phyloP scores from a whole-genome alignment of 495 filamentous ascomycete genomes.

The Parathielavia hyrcaniae region DNA sequence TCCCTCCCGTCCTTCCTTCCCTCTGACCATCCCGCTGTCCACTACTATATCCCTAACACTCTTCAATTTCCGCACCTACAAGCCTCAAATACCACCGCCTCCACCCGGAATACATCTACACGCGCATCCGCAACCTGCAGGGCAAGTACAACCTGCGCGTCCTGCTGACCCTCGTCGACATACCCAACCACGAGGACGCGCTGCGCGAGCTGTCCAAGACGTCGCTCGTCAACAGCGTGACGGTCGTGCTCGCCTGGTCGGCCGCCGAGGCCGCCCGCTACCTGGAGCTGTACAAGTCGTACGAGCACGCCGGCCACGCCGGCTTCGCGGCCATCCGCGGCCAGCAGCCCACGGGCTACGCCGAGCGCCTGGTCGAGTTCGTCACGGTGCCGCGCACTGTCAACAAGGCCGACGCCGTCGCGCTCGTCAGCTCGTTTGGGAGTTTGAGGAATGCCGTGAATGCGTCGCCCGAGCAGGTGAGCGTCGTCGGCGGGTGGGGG shows the following conservation, averaged over 20 bases:
- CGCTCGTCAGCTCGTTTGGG: conserved; percentile 81
- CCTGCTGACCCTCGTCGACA: conserved; percentile 86
- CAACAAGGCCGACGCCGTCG: conserved; percentile 90
- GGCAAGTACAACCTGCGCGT: conserved; percentile 80
- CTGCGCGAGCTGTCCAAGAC: conserved; percentile 83
- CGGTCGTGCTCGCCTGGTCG: conserved; percentile 87
- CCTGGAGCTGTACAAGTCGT: conserved; percentile 88
- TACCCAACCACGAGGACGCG: conserved; percentile 70
- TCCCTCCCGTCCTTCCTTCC: neutral
- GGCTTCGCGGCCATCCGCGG: conserved; percentile 73
- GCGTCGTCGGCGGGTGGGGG: conserved; percentile 81
- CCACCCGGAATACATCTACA: conserved; percentile 97
- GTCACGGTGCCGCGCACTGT: conserved; percentile 82
- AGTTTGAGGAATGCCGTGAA: conserved; percentile 80
- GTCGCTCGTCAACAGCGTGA: conserved; percentile 77
- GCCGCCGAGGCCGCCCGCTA: conserved; percentile 89
- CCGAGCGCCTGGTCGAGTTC: conserved; percentile 88
- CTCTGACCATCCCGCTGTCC: neutral
- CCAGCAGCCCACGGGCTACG: conserved; percentile 72
- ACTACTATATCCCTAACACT: neutral
- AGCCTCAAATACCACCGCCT: conserved; percentile 95
- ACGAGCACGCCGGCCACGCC: conserved; percentile 77
- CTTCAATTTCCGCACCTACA: too few species aligned
- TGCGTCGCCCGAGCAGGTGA: conserved; percentile 76
- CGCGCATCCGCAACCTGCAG: conserved; percentile 70